Conservation (phyloP, 305 asterid species). For the Ajuga reptans region DNA sequence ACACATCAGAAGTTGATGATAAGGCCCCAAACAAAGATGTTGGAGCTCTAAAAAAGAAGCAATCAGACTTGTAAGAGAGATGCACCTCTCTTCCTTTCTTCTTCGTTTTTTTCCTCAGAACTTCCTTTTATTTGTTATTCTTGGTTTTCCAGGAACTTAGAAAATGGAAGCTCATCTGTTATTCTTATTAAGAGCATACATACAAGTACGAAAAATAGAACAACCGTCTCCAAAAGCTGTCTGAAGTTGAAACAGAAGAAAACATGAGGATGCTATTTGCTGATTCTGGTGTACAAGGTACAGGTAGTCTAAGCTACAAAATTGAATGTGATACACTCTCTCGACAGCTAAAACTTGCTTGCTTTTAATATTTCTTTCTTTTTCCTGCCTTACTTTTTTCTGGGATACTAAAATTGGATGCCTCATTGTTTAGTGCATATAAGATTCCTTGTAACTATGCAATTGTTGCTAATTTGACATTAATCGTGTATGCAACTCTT, state of each 20-base stretch:
- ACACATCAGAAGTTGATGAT: constrained; percentile 25
- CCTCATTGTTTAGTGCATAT: constrained; percentile 23
- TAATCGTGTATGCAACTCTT: too few relatives aligned
- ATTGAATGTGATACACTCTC: neutral
- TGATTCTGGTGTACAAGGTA: neutral
- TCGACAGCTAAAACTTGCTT: neutral
- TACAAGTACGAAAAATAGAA: constrained; percentile 36
- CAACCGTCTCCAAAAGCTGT: constrained; percentile 33
- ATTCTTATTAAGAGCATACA: constrained; percentile 53
- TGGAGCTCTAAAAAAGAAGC: constrained; percentile 36
- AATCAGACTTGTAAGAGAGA: constrained; percentile 36
- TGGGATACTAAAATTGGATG: too few relatives aligned
- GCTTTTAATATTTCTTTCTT: neutral
- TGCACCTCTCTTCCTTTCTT: constrained; percentile 7
- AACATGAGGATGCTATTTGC: constrained; percentile 7
- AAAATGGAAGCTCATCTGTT: constrained; percentile 45
- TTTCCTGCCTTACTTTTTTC: too few relatives aligned
- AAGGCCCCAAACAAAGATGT: constrained; percentile 27
- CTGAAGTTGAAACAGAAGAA: constrained; percentile 32
- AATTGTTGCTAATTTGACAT: constrained; percentile 6
- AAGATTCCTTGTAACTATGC: neutral
- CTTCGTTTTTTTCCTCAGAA: too few relatives aligned
- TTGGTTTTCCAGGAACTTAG: constrained; percentile 29
- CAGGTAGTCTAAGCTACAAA: neutral
- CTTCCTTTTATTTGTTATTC: neutral